Base-by-base conservation (phyloP, 495 filamentous ascomycete genomes). In the Astrocystis sublimbata region DNA sequence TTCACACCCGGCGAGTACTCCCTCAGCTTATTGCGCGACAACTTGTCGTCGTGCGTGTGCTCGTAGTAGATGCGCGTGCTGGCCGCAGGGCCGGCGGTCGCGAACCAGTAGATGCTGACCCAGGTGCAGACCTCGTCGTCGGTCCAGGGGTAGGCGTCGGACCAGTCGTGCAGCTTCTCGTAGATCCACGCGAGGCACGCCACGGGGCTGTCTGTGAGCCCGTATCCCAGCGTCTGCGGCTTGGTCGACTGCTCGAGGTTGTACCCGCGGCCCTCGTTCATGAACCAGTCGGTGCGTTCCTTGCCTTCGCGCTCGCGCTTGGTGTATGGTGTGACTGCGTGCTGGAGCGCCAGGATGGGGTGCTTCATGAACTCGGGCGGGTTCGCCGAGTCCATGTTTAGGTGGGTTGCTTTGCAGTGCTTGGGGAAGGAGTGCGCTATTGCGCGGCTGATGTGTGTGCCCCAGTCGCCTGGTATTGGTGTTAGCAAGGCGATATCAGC, bases 91-190 rank as follows among this genome's bases (percentile, higher is more conserved):
- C 83, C 85, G 1, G 84, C 81, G 8, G 68, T 75, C 12, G 77
- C 79, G 62, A 89, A 88, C 73, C 73, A 78, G 68, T 89, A 88
- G 52, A 89, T 83, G 21, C 76, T 82, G 0, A 86, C 75, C 86
- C 88, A 89, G 0, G 86, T 88, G 28, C 88, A 73, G 24, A 88
- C 76, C 68, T 90, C 83, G 43, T 89, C 86, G 40, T 88, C 84
- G 1, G 80, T 86, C 88, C 88, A 90, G 7, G 82, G 78, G 64
- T 89, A 89, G 1, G 61, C 68, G 64, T 91, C 88, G 1, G 83
- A 84, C 86, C 88, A 88, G 60, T 85, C 81, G 67, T 87, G 83
- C 28, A 90, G 78, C 64, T 90, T 91, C 68, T 90, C 88, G 52
- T 85, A 83, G 43, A 91, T 84, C 87, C 87, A 90, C 0, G 86